Percentiles rank a stretch among this genome's conserved stretches.
These are phyloP conservation scores for Tetratostichococcus sp. DNA, from an alignment of 139 green algal species.

Conservation along the genomic window DNA sequence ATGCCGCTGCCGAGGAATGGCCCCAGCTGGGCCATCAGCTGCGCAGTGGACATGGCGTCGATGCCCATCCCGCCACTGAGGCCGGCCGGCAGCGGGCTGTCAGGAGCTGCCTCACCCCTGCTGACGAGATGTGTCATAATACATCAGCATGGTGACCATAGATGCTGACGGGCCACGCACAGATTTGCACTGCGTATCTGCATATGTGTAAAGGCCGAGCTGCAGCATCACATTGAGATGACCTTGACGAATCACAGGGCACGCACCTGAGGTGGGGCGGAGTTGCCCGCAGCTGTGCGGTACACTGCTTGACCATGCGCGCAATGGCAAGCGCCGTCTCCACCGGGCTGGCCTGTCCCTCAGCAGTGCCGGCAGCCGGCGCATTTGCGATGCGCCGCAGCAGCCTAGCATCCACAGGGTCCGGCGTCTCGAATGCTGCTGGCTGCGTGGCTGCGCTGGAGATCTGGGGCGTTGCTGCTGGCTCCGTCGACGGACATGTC, in stretches of 20 bases:
- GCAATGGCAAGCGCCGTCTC: conserved; percentile 36
- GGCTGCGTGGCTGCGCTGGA: too few relatives aligned
- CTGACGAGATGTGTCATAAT: not conserved
- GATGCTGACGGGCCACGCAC: too few relatives aligned
- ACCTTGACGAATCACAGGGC: too few relatives aligned
- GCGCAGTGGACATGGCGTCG: not conserved
- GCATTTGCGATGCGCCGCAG: not conserved
- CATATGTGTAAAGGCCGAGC: too few relatives aligned
- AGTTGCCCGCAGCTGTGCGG: conserved; percentile 28
- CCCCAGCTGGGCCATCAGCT: not conserved
- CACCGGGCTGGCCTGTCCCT: conserved; percentile 1
- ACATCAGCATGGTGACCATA: too few relatives aligned
- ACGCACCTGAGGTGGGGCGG: not conserved
- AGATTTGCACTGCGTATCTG: too few relatives aligned
- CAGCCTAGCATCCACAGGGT: not conserved
- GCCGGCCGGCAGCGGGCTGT: not conserved
- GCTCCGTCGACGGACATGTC: too few relatives aligned
- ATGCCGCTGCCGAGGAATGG: not conserved
- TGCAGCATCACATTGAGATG: too few relatives aligned
- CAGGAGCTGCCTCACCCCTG: not conserved
- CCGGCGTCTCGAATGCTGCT: not conserved
- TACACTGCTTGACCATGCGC: conserved; percentile 53
- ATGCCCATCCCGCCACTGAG: not conserved
- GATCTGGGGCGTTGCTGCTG: too few relatives aligned
- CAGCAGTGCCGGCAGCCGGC: too few relatives aligned